Evolutionary conservation across 176 grass and related monocot genomes (phyloP).

Genomic region (Panicum miliaceum): DNA sequence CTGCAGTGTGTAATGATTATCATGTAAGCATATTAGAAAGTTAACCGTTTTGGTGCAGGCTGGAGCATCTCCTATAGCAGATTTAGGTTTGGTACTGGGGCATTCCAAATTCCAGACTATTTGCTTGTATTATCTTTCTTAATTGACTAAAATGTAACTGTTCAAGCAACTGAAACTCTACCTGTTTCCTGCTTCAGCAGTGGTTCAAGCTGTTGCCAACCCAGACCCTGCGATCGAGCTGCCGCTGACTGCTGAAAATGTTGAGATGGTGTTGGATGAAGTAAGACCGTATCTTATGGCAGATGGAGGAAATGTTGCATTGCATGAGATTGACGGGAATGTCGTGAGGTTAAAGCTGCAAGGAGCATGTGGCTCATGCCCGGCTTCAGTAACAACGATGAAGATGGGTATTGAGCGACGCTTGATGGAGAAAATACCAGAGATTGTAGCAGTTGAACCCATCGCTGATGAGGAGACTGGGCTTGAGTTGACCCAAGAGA

Average conservation of each 20-base stretch:
- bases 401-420: constrained; percentile 92
- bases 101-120: not conserved
- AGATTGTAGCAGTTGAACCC: constrained; percentile 86
- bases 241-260: constrained; percentile 89
- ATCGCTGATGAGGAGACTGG: constrained; percentile 89
- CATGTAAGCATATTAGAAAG: not conserved
- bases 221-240: constrained; percentile 59
- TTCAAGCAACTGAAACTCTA: not conserved
- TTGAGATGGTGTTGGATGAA: constrained; percentile 91
- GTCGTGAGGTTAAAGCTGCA: constrained; percentile 85
- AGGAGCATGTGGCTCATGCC: constrained; percentile 96
- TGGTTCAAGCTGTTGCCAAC: constrained; percentile 75
- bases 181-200: constrained; percentile 39
- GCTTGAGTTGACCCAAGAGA: constrained; percentile 79
- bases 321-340: constrained; percentile 93
- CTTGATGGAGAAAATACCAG: constrained; percentile 98
- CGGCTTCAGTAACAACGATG: constrained; percentile 88
- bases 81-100: not conserved
- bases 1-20: not conserved
- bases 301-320: constrained; percentile 87
- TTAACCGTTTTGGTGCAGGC: not conserved
- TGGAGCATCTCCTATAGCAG: not conserved
- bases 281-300: constrained; percentile 95
- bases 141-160: not conserved
- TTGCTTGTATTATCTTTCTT: not conserved